phyloP scores from a whole-genome alignment of 2,329 filamentous ascomycete genomes.

The Arthroderma uncinatum region DNA sequence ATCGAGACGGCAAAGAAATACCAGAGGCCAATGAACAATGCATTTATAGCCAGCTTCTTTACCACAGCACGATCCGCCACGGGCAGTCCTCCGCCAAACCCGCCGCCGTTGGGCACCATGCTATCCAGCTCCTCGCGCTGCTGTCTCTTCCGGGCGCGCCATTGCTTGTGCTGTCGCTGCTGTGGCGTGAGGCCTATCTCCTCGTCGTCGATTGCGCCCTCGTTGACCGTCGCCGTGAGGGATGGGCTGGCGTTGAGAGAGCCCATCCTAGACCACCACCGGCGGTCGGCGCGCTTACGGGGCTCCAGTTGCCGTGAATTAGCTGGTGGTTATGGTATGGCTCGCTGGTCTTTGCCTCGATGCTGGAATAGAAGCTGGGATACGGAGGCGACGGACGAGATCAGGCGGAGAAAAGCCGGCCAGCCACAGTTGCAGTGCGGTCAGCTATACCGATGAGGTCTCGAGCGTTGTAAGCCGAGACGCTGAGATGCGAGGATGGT shows the following conservation, averaged over 20 bases:
- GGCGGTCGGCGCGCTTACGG: not conserved
- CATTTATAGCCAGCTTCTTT: constrained; percentile 60
- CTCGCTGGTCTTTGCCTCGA: too few species aligned
- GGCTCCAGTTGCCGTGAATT: not conserved
- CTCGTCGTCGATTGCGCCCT: constrained; percentile 72
- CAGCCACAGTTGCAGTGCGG: too few species aligned
- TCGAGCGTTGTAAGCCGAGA: too few species aligned
- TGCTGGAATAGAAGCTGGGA: too few species aligned
- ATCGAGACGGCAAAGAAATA: constrained; percentile 87
- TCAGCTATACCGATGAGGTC: too few species aligned
- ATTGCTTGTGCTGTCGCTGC: constrained; percentile 51
- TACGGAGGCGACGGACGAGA: too few species aligned
- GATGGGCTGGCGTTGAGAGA: not conserved
- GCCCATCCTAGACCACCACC: constrained; percentile 3
- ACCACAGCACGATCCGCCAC: constrained; percentile 64
- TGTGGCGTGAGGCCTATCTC: constrained; percentile 73
- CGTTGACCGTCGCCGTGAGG: constrained; percentile 35
- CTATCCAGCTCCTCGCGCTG: constrained; percentile 57
- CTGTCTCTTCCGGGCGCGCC: constrained; percentile 53
- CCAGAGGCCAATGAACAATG: constrained; percentile 75
- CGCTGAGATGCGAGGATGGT: too few species aligned
- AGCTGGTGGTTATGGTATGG: too few species aligned
- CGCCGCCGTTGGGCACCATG: constrained; percentile 42
- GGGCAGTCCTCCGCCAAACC: constrained; percentile 45
- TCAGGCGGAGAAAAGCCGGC: too few species aligned